A percentile compares a stretch with the other conserved stretches of the same genome.
These are phyloP conservation scores for Tetrahymena borealis DNA, from an alignment of 73 alveolate species.

Conservation along the genomic window DNA sequence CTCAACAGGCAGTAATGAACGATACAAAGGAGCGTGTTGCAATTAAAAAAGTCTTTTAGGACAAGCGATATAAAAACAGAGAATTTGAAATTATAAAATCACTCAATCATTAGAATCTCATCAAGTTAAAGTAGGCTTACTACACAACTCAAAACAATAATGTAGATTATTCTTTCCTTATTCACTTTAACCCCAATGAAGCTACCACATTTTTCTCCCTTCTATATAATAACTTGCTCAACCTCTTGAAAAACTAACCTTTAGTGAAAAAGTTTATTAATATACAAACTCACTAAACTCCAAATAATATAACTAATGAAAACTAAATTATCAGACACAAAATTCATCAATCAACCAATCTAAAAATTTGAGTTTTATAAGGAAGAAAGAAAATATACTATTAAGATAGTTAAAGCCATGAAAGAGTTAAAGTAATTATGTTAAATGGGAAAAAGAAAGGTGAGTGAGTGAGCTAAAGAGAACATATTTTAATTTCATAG, in stretches of 20 bases:
- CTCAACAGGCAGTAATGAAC: not conserved
- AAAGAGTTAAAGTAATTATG: conserved; percentile 64
- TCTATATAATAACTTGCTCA: not conserved
- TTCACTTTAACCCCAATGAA: not conserved
- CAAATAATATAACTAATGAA: too few species aligned
- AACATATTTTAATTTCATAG: too few species aligned
- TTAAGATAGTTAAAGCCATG: too few species aligned
- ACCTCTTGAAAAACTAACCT: too few species aligned
- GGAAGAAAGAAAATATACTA: too few species aligned
- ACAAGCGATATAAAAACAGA: conserved; percentile 85
- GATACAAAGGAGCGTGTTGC: conserved; percentile 82
- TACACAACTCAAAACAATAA: conserved; percentile 54
- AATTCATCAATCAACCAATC: too few species aligned
- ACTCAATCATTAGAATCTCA: conserved; percentile 80
- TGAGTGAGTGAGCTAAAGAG: too few species aligned
- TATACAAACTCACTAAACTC: too few species aligned
- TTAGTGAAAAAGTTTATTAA: too few species aligned
- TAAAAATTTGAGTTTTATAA: too few species aligned
- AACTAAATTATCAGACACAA: too few species aligned
- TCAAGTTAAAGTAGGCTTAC: conserved; percentile 72
- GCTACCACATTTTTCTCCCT: not conserved
- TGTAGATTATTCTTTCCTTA: not conserved
- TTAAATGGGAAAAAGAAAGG: not conserved
- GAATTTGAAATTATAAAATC: conserved; percentile 85
- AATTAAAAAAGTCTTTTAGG: conserved; percentile 76